Conservation (phyloP, 2,329 filamentous ascomycete genomes). For the Nothopassalora personata region DNA sequence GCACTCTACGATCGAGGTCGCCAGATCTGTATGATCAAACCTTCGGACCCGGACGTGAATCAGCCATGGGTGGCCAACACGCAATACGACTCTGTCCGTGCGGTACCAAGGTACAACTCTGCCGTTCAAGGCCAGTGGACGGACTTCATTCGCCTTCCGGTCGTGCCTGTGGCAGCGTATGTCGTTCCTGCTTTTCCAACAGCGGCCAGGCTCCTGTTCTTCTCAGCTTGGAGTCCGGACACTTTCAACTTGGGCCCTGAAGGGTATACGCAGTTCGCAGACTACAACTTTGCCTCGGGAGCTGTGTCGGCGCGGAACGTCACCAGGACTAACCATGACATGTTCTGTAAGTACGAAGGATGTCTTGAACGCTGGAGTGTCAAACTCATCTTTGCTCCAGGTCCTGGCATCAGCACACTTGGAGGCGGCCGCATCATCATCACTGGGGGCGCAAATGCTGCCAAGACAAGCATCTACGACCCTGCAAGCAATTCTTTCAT, state of each 20-base stretch:
- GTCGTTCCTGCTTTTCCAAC: constrained; percentile 9
- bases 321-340: constrained; percentile 46
- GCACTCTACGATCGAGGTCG: constrained; percentile 10
- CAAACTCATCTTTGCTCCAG: neutral
- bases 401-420: constrained; percentile 41
- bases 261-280: constrained; percentile 10
- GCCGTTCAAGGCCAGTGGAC: constrained; percentile 8
- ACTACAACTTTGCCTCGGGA: constrained; percentile 10
- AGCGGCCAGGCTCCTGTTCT: constrained; percentile 3
- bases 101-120: neutral
- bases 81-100: constrained; percentile 4
- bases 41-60: neutral
- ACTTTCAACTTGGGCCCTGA: neutral
- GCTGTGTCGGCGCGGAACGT: constrained; percentile 18
- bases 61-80: constrained; percentile 1
- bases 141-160: constrained; percentile 4
- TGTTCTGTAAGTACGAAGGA: constrained; percentile 50
- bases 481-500: constrained; percentile 37
- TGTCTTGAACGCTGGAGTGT: neutral
- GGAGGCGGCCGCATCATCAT: constrained; percentile 48
- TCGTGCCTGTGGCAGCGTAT: constrained; percentile 11
- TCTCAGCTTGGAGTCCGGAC: constrained; percentile 1
- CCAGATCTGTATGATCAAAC: constrained; percentile 10
- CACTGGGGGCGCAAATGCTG: constrained; percentile 49
- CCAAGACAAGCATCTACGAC: constrained; percentile 47